Evolutionary conservation across 495 filamentous ascomycete species (phyloP), one percentile per base, ranked within the genome.

Genomic region (Penicillium taxi): DNA sequence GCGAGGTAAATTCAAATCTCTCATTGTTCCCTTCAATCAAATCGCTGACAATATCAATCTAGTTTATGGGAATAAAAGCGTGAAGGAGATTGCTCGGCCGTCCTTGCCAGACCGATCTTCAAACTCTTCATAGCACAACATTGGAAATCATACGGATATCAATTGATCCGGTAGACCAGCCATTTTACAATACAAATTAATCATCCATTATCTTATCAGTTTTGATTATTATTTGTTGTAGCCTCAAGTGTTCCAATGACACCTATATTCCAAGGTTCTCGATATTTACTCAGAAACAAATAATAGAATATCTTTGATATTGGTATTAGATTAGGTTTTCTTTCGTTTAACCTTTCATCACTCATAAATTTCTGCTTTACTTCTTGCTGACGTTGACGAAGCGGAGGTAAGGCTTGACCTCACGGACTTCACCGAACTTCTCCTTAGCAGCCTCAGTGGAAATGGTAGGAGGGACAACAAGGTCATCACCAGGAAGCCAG

Each of bases 391-490:
- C 31, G 53, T 52, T 67, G 53, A 62, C 63, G 60, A 69, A 69
- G 32, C 65, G 65, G 26, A 69, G 63, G 58, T 69, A 69, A 55
- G 77, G 75, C 71, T 78, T 83, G 33, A 81, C 61, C 61, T 75
- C 78, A 49, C 70, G 59, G 24, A 83, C 67, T 38, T 78, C 63
- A 20, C 75, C 75, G 59, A 82, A 82, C 62, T 83, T 82, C 62
- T 69, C 71, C 65, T 66, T 71, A 22, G 78, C 79, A 50, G 78
- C 79, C 44, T 69, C 69, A 9, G 76, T 82, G 9, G 58, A 70
- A 25, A 83, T 74, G 16, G 61, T 61, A 12, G 78, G 76, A 14
- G 80, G 80, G 16, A 83, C 73, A 51, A 82, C 81, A 21, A 82
- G 77, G 50, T 84, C 80, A 24, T 80, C 73, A 15, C 78, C 78